Base-by-base conservation (phyloP, 441 rosid species). In the Erysimum cheiri region DNA sequence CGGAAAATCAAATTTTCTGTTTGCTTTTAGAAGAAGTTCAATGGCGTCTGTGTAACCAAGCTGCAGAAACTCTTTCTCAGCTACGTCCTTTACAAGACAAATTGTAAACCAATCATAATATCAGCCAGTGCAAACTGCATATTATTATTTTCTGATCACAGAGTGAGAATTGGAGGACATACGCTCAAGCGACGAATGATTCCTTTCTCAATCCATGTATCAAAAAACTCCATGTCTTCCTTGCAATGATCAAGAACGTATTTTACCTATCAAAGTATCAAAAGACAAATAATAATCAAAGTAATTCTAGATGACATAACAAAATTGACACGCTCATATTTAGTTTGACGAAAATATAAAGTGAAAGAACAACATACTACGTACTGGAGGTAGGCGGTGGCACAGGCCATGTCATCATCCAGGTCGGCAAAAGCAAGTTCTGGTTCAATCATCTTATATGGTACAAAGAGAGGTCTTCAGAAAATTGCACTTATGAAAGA, bases 331-430 rank as follows among this genome's bases (percentile, higher is more conserved):
- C 52, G 56, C 67, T 59, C 14, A 35, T 56, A 48, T 3, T 57
- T 1, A 35, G 2, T 26, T 64, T 40, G 66, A 79, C 49, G 47
- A 67, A 78, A 62, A 64, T 48, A 80, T 78, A 57, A 82, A 78
- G 82, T 76, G 84, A 78, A 79, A 79, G 78, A 76, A 88, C 19
- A 88, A 92, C 99, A 80, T 92, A 94, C 99, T 83, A 90, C 98
- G 69, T 94, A 92, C 96, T 94, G 98, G 94, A 94, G 99, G 90
- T 92, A 94, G 82, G 99, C 96, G 52, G 97, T 80, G 67, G 99
- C 98, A 79, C 99, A 94, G 40, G 97, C 93, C 99, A 92, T 92
- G 89, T 92, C 97, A 79, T 88, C 99, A 75, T 86, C 74, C 66
- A 94, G 87, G 82, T 94, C 92, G 55, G 98, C 98, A 83, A 90